A percentile compares a stretch with the other conserved stretches of the same genome.
phyloP scores from a whole-genome alignment of 2,329 filamentous ascomycete species.

The Fusarium secorum region DNA sequence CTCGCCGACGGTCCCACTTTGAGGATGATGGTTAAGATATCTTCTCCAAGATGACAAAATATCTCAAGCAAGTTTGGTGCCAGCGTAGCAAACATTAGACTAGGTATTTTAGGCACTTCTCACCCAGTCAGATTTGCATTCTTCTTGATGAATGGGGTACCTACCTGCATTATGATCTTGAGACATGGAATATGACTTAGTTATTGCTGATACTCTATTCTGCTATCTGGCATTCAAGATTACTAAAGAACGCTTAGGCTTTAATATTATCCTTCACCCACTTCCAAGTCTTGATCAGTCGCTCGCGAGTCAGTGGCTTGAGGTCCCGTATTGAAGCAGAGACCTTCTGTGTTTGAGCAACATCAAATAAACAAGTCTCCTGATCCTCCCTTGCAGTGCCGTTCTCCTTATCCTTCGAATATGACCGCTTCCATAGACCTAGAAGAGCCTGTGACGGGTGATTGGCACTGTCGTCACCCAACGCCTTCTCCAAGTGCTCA shows the following conservation, averaged over 20 bases:
- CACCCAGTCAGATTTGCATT: accelerated
- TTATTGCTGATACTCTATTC: background rate
- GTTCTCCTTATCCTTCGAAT: background rate
- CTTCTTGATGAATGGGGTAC: background rate
- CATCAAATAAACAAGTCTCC: background rate
- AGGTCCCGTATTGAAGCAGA: slow-evolving; percentile 20
- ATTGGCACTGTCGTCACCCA: background rate
- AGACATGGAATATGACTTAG: accelerated
- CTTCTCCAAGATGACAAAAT: background rate
- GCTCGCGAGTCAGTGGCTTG: slow-evolving; percentile 17
- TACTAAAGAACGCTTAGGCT: background rate
- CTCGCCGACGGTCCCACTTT: background rate
- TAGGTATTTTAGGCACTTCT: accelerated
- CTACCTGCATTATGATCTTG: too few relatives aligned
- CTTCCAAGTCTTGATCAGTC: slow-evolving; percentile 32
- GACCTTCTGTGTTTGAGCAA: background rate
- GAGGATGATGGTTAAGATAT: accelerated
- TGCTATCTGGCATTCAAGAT: accelerated
- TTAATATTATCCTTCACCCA: slow-evolving; percentile 27
- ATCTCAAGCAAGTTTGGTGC: background rate
- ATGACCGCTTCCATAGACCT: slow-evolving; percentile 33
- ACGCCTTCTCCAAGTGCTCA: slow-evolving; percentile 9
- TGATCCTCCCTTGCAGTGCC: accelerated
- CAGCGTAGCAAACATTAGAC: accelerated
- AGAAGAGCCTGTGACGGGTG: slow-evolving; percentile 38